phyloP scores from a whole-genome alignment of 805 yeast genomes.

The Brettanomyces sp. region DNA sequence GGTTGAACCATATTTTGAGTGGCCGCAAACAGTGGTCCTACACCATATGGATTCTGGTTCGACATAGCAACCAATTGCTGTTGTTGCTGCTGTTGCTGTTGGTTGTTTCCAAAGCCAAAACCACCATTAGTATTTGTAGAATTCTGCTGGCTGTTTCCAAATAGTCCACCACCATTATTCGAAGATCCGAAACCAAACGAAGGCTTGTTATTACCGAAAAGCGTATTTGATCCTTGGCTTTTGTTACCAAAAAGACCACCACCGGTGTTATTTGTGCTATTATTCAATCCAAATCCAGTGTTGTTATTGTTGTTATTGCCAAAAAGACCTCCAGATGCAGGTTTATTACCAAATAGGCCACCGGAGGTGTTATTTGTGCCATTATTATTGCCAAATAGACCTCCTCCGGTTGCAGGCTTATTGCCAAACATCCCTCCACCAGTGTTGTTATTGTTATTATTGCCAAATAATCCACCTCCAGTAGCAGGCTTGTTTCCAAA shows the following conservation, averaged over 20 bases:
- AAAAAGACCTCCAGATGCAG: conserved; percentile 26
- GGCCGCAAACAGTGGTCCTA: conserved; percentile 52
- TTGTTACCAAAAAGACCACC: conserved; percentile 25
- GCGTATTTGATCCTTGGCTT: conserved; percentile 16
- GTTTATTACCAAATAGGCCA: conserved; percentile 24
- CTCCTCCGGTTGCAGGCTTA: conserved; percentile 23
- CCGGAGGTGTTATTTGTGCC: conserved; percentile 11
- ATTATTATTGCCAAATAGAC: conserved; percentile 28
- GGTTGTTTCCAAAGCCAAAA: conserved; percentile 2
- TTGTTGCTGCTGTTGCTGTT: conserved; percentile 12
- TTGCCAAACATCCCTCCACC: conserved; percentile 13
- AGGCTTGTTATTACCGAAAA: conserved; percentile 17
- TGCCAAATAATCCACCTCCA: conserved; percentile 28
- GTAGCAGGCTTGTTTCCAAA: conserved; percentile 23
- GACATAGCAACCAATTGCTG: conserved; percentile 20
- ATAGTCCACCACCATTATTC: conserved; percentile 10
- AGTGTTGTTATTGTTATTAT: conserved; percentile 2
- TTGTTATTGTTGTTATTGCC: conserved; percentile 17
- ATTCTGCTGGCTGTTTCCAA: conserved; percentile 8
- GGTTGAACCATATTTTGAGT: neutral
- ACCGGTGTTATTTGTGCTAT: conserved; percentile 6
- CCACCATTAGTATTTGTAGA: neutral
- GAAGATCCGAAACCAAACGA: neutral
- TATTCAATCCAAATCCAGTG: conserved; percentile 22
- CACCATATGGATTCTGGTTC: conserved; percentile 69